phyloP scores from a whole-genome alignment of 192 early-diverging fungal species.

The Umbelopsis sp. region DNA sequence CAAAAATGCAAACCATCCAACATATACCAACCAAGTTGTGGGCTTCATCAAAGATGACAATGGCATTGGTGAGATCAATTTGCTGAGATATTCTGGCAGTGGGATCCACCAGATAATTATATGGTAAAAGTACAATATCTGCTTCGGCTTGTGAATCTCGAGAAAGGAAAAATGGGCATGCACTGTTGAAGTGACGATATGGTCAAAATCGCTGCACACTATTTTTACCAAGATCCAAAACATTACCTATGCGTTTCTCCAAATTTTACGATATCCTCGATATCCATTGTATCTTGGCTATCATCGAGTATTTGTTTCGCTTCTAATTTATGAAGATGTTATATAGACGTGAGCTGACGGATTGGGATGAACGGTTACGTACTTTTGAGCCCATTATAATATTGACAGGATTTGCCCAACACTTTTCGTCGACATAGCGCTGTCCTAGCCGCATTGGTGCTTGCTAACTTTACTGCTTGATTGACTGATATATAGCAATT shows the following conservation, averaged over 20 bases:
- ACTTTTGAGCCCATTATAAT: conserved; percentile 36
- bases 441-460: conserved; percentile 36
- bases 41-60: conserved; percentile 70
- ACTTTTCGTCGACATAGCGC: conserved; percentile 51
- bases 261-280: conserved; percentile 56
- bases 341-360: neutral
- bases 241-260: conserved; percentile 37
- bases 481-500: conserved; percentile 33
- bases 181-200: conserved; percentile 31
- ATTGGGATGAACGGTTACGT: neutral
- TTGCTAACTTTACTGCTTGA: conserved; percentile 29
- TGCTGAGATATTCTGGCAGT: conserved; percentile 53
- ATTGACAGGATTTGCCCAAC: conserved; percentile 38
- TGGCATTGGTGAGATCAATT: conserved; percentile 54
- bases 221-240: neutral
- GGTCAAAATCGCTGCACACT: too few species aligned
- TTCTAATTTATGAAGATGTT: neutral
- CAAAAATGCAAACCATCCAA: neutral
- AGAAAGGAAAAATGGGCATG: conserved; percentile 64
- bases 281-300: conserved; percentile 47
- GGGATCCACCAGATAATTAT: conserved; percentile 66
- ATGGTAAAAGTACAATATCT: conserved; percentile 66
- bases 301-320: conserved; percentile 1
- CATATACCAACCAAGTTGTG: conserved; percentile 45
- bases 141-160: conserved; percentile 40